Evolutionary conservation across 129 eudicot genomes (phyloP), one percentile per base, ranked within the genome.

Genomic region (Scalesia atractyloides): DNA sequence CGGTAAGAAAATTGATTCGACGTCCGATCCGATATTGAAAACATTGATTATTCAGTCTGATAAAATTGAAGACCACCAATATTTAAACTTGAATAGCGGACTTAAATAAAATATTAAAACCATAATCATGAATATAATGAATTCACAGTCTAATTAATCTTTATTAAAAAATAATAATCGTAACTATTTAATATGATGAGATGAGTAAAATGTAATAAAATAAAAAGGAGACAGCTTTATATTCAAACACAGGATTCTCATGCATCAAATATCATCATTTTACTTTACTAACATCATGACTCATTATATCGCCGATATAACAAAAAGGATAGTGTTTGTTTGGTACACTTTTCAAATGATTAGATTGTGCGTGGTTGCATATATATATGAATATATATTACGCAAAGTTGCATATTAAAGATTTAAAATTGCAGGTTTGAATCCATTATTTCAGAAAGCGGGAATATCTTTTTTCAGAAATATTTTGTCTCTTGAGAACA

Each of bases 211-310:
- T 48, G 46, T 12, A 48, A 57, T 10, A 57, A 11, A 57, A 18
- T 7, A 30, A 53, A 53, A 8, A 53, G 60, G 60, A 53, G n/a
- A 36, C 36, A 20, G 22, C 26, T 57, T 5, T 57, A 15, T 14
- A 57, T 57, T 57, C 63, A 57, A 57, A 22, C 18, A 57, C 22
- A 11, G 36, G 63, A 22, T 11, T 8, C 63, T 20, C 63, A 57
- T 57, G 37, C 63, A 20, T 57, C 63, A 57, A 57, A 24, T 57
- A 57, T 22, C 63, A 57, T 57, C 63, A 57, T 57, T 57, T 9
- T 57, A 57, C 63, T 57, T 57, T 57, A 57, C 26, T 9, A 22
- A 57, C 63, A 20, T 57, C 37, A 57, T 57, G 37, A 11, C 36
- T 57, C 63, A 57, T 57, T 9, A 57, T 57, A 16, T 48, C 53